Base-by-base conservation (phyloP, 345 rosid genomes). In the Bruguiera parviflora region DNA sequence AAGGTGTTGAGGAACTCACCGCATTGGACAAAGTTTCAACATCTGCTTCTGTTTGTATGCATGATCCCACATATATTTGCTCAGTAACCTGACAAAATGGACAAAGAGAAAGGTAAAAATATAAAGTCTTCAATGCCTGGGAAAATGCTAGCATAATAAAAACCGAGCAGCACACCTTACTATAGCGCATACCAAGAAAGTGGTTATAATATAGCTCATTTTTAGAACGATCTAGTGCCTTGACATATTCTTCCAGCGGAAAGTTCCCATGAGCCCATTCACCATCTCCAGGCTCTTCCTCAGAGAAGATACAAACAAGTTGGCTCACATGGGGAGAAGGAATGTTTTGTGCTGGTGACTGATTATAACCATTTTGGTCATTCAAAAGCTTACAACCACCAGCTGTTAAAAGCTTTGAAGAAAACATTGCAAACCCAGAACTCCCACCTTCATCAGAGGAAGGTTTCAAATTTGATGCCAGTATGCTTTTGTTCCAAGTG, bases 221-320 rank as follows among this genome's bases (percentile, higher is more conserved):
- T 83, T 91, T 89, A 15, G 98, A 84, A 35, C 97, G 96, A 46
- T 89, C 87, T 20, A 94, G 82, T 28, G 98, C 97, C 66, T 84
- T 91, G 68, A 89, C 74, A 75, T 91, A 94, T 77, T 94, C 97
- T 71, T 94, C 96, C 25, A 91, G 53, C 39, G 88, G 98, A 76
- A 94, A 91, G 86, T 81, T 88, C 62, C 96, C 98, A 80, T 87
- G 82, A 73, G 87, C 89, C 97, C 98, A 91, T 71, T 91, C 98
- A 53, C 92, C 97, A 69, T 88, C 88, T 58, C 89, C 96, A 37
- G 91, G 70, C 43, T 81, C 87, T 68, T 83, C 79, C 77, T 89
- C 95, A 16, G 91, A 77, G 73, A 94, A 94, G 64, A 89, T 79
- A 79, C 84, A 85, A 68, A 91, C 81, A 52, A 94, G 69, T 61